Evolutionary conservation across 75 land plant genomes (phyloP), one percentile per base, ranked within the genome.

Genomic region (Pinus albicaulis): DNA sequence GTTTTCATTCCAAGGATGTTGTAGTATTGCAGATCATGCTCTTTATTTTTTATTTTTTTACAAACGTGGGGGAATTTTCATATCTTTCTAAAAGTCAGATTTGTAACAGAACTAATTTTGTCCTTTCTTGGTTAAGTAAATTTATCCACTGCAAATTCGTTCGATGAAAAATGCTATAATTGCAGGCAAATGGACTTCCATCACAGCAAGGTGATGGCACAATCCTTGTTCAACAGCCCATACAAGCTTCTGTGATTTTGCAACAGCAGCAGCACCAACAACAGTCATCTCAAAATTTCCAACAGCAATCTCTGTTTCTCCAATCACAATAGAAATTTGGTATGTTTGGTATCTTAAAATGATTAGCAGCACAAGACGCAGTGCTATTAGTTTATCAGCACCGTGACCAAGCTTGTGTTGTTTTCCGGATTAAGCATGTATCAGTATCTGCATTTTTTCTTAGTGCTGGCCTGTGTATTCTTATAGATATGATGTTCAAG

Each of bases 201-300:
- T 31, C 41, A 64, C 38, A 64, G 68, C 68, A 64, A 64, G 41
- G 17, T 64, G 68, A 64, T 16, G 41, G 41, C 28, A 64, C 68
- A 31, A 16, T 64, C 68, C 68, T 64, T 64, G 68, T 64, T 28
- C 20, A 64, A 19, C 38, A 64, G 41, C 68, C 68, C 16, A 64
- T 64, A 64, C 68, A 34, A 64, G 41, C 68, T 15, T 64, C 68
- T 16, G 41, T 34, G 34, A 31, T 31, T 64, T 64, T 31, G 68
- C 68, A 64, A 64, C 68, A 64, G 34, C 68, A 64, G 31, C 38
- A 31, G 66, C 31, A 28, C 66, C 34, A 63, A 14, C 34, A 31
- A 64, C 68, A 64, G 38, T 19, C 38, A 25, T 26, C 34, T 64
- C 68, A 64, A 5, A 31, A 64, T 64, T 31, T 63, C 34, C 38